phyloP scores from a whole-genome alignment of 108 stramenopile species.

The Skeletonema tropicum region DNA sequence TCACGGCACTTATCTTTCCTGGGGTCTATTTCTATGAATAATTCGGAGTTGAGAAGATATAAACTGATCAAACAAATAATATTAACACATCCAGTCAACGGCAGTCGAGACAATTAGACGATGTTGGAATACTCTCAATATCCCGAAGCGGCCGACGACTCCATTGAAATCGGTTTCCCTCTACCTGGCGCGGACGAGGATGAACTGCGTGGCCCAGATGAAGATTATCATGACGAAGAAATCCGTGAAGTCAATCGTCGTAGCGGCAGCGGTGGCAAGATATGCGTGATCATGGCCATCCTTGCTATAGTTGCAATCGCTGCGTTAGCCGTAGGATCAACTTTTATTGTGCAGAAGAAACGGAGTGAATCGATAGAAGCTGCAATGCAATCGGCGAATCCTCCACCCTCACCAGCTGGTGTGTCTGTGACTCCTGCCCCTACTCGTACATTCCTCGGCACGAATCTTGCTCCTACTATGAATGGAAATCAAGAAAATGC shows the following conservation, averaged over 20 bases:
- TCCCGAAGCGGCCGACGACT: background rate
- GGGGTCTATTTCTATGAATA: too few species aligned
- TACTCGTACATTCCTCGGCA: background rate
- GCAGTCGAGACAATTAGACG: too few species aligned
- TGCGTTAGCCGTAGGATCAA: background rate
- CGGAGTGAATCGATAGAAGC: background rate
- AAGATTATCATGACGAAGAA: background rate
- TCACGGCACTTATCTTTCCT: too few species aligned
- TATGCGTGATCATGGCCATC: background rate
- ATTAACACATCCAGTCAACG: too few species aligned
- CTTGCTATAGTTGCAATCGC: background rate
- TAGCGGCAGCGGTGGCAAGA: background rate
- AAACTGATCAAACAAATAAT: too few species aligned
- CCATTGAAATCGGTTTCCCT: too few species aligned
- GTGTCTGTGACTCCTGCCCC: background rate
- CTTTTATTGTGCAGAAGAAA: background rate
- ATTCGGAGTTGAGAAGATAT: too few species aligned
- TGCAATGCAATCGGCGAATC: background rate
- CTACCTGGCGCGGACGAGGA: too few species aligned
- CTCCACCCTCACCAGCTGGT: background rate
- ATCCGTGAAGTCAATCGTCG: background rate
- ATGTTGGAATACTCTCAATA: conserved; percentile 1
- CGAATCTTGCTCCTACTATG: background rate
- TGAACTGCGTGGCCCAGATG: too few species aligned
- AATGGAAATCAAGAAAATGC: background rate